Conservation (phyloP, 768 basidiomycete species). For the Lactifluus echinatus region DNA sequence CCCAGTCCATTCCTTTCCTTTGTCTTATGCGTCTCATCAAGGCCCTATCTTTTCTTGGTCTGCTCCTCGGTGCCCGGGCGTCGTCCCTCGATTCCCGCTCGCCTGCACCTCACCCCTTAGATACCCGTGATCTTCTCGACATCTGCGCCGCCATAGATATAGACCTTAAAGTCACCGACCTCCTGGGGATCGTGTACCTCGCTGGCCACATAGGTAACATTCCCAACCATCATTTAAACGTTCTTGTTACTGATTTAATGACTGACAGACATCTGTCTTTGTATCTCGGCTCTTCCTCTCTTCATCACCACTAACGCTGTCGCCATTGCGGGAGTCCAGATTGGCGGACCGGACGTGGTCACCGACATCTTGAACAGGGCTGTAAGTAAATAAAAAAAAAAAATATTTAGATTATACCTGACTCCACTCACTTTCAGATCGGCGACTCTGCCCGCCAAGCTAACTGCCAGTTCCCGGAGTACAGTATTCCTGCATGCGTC, state of each 20-base stretch:
- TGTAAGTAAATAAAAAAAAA: conserved; percentile 24
- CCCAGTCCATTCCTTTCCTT: neutral
- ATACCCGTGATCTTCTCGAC: conserved; percentile 26
- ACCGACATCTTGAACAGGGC: conserved; percentile 28
- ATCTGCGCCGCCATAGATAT: conserved; percentile 33
- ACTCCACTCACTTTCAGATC: conserved; percentile 22
- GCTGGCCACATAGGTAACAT: conserved; percentile 24
- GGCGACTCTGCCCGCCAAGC: conserved; percentile 18
- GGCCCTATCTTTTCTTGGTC: neutral
- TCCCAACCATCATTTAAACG: neutral
- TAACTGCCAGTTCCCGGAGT: conserved; percentile 34
- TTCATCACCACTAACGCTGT: conserved; percentile 30
- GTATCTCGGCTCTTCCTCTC: conserved; percentile 31
- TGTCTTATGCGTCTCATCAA: conserved; percentile 12
- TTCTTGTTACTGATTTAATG: neutral
- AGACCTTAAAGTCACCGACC: conserved; percentile 25
- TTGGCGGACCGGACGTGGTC: conserved; percentile 28
- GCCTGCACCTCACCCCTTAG: neutral
- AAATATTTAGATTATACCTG: neutral
- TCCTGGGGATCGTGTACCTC: conserved; percentile 22
- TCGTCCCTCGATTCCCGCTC: conserved; percentile 2
- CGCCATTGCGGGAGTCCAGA: conserved; percentile 25
- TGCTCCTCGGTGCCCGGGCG: conserved; percentile 7
- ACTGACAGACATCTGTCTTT: conserved; percentile 35
- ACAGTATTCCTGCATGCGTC: conserved; percentile 33